Base-by-base conservation (phyloP, 2,329 filamentous ascomycete genomes). In the Didymella sp. region DNA sequence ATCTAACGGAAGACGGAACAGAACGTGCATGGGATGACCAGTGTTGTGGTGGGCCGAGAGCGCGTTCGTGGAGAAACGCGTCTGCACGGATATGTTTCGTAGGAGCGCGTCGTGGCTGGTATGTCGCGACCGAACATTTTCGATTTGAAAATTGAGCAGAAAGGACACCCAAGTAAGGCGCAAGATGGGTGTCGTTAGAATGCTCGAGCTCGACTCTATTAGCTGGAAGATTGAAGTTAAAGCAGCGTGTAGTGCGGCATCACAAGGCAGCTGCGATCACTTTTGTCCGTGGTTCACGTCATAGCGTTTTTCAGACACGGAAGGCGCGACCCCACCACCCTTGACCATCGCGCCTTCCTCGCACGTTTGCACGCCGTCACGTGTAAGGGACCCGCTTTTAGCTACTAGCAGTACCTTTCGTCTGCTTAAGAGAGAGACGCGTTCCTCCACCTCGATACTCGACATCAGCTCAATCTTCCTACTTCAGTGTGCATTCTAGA, bases 1-100 rank as follows among this genome's bases (percentile, higher is more conserved):
- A 52, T 58, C 65, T 63, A 67, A 65, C 65, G 64, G 25, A 50
- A 56, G 54, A 47, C 60, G 64, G 67, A 65, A 63, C 48, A 55
- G 62, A 59, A 56, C 60, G 59, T 70, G 68, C 61, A 47, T 41
- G 50, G 38, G 25, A 51, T 47, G 44, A 43, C 41, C 33, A 49
- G 50, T 69, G 66, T 71, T 70, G 59, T 71, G 66, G 70, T 73
- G 69, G 70, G 61, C 51, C 60, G 48, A 60, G 45, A 60, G 64
- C 71, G 71, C 69, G 71, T 73, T 62, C 56, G 61, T 49, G 41
- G 51, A 61, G 60, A 53, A 64, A 60, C 71, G 71, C 71, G 70
- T 59, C 54, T 53, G 64, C 65, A 68, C 66, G 63, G 66, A 69
- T 63, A 17, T 58, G 56, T 66, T 64, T 64, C 44, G 49, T 46